These are phyloP conservation scores for Neurospora tetraspora DNA, from an alignment of 495 filamentous ascomycete genomes.

Conservation along the genomic window DNA sequence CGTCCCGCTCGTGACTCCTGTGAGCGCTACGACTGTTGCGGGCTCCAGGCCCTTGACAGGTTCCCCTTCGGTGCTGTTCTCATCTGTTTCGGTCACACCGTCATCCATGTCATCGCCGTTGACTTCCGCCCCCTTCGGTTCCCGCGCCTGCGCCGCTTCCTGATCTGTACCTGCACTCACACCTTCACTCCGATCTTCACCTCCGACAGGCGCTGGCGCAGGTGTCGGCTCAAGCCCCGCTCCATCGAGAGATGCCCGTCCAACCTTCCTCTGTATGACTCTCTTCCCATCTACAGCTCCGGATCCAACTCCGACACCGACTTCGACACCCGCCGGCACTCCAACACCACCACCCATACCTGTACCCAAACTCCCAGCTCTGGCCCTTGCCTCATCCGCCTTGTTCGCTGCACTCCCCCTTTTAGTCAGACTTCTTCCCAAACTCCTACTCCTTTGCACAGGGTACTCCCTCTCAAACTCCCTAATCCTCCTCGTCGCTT, in stretches of 20 bases:
- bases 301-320: neutral
- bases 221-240: neutral
- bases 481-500: slow-evolving; percentile 52
- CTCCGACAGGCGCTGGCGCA: neutral
- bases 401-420: neutral
- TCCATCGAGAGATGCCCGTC: neutral
- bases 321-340: neutral
- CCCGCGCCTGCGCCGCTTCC: neutral
- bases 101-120: neutral
- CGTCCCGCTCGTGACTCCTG: slow-evolving; percentile 52
- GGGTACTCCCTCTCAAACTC: slow-evolving; percentile 36
- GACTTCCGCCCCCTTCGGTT: neutral
- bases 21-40: slow-evolving; percentile 50
- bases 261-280: neutral
- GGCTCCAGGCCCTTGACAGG: slow-evolving; percentile 1
- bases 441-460: neutral
- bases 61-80: neutral
- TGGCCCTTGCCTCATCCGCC: neutral
- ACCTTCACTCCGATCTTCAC: neutral
- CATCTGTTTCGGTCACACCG: neutral
- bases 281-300: neutral
- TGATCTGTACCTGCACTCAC: neutral
- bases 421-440: neutral
- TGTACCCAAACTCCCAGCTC: neutral
- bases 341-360: neutral